Evolutionary conservation across 495 filamentous ascomycete species (phyloP).

Genomic region (Cenococcum geophilum): DNA sequence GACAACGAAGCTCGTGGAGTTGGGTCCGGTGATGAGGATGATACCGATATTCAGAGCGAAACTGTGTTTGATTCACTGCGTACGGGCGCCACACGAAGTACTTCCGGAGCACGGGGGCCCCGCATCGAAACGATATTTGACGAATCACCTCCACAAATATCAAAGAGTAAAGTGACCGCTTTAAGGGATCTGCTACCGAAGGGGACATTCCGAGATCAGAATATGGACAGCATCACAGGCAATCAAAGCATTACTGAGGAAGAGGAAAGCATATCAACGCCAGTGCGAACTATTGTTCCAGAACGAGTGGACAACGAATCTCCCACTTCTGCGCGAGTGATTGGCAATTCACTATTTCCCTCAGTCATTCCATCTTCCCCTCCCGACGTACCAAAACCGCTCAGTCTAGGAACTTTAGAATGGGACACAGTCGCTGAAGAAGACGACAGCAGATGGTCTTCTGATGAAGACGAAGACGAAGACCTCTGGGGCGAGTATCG

Average conservation of each 20-base stretch:
- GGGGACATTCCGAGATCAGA: constrained; percentile 41
- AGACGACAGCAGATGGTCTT: constrained; percentile 35
- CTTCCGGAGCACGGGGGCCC: constrained; percentile 47
- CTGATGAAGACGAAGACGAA: constrained; percentile 30
- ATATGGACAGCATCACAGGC: constrained; percentile 28
- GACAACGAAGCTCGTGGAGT: constrained; percentile 72
- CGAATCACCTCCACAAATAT: constrained; percentile 56
- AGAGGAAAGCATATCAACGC: constrained; percentile 55
- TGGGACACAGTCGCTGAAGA: constrained; percentile 25
- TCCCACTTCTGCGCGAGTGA: constrained; percentile 15
- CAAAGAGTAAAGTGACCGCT: constrained; percentile 52
- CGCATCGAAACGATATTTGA: constrained; percentile 86
- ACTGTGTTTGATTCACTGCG: constrained; percentile 87
- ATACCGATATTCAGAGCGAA: constrained; percentile 80
- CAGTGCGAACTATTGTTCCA: constrained; percentile 39
- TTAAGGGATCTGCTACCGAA: constrained; percentile 48
- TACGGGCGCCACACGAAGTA: constrained; percentile 65
- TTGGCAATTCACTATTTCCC: constrained; percentile 20
- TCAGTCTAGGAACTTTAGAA: constrained; percentile 29
- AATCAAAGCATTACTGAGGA: constrained; percentile 59
- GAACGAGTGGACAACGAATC: constrained; percentile 20
- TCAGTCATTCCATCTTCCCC: constrained; percentile 24
- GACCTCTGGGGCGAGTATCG: constrained; percentile 19
- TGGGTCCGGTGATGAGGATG: constrained; percentile 74
- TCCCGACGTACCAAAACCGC: constrained; percentile 27